These are phyloP conservation scores for Cephaloascus fragrans DNA, from an alignment of 805 yeast genomes.

Conservation along the genomic window DNA sequence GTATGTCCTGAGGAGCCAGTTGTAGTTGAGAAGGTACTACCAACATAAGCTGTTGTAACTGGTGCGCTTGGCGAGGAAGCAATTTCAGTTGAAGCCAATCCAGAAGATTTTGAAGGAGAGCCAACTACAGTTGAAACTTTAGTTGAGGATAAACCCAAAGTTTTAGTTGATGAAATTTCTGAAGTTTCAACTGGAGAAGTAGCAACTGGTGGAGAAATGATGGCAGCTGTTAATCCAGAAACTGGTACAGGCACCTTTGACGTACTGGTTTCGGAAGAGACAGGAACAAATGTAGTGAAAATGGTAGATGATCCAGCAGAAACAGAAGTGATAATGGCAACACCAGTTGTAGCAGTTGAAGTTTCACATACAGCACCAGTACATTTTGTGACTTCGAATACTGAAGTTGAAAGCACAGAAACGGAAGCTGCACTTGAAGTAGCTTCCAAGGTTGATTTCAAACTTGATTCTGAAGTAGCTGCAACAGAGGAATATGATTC, in stretches of 20 bases:
- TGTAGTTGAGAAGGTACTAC: not conserved
- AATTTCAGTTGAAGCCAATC: not conserved
- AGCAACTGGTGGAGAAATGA: not conserved
- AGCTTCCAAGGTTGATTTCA: not conserved
- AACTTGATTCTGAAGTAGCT: not conserved
- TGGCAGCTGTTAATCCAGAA: not conserved
- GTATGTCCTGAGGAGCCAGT: not conserved
- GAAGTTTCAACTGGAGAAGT: not conserved
- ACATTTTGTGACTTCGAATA: no score
- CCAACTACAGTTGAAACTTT: not conserved
- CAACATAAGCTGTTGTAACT: not conserved
- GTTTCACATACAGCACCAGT: no score
- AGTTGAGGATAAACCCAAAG: no score
- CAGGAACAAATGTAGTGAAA: not conserved
- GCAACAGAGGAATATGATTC: not conserved
- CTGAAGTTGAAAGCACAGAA: no score
- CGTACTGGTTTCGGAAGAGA: not conserved
- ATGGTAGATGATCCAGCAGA: not conserved
- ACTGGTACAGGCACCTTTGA: no score
- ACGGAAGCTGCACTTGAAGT: not conserved
- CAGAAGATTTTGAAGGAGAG: not conserved
- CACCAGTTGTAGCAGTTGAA: not conserved
- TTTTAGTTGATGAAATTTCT: no score
- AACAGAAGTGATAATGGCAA: not conserved
- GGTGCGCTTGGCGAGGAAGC: not conserved